Percentiles rank a stretch among this genome's conserved stretches.
phyloP scores from a whole-genome alignment of 495 filamentous ascomycete genomes.

The Thermochaetoides thermophila region DNA sequence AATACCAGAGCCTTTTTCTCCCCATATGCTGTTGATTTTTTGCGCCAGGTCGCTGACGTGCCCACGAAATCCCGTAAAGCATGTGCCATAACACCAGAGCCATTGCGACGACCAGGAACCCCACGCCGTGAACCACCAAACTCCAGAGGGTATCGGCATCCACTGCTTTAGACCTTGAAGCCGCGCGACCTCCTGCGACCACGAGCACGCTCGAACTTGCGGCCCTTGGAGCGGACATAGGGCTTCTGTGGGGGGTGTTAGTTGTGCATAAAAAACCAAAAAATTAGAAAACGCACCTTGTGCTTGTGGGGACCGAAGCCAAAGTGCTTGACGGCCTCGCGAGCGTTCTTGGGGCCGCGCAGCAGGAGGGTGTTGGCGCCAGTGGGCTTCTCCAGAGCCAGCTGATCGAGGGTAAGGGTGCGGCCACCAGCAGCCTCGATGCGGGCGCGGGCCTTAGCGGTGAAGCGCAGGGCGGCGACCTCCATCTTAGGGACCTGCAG shows the following conservation, averaged over 20 bases:
- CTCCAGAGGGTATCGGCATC: constrained; percentile 10
- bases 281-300: constrained; percentile 51
- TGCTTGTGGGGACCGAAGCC: constrained; percentile 91
- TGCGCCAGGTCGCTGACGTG: constrained; percentile 1
- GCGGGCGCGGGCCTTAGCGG: constrained; percentile 82
- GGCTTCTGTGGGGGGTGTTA: constrained; percentile 55
- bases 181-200: constrained; percentile 88
- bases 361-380: constrained; percentile 89
- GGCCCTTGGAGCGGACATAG: constrained; percentile 91
- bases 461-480: constrained; percentile 89
- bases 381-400: constrained; percentile 83
- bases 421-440: constrained; percentile 89
- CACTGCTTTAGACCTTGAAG: constrained; percentile 84
- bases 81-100: constrained; percentile 5
- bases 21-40: constrained; percentile 1
- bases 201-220: constrained; percentile 98
- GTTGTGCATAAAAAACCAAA: constrained; percentile 3
- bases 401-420: constrained; percentile 86
- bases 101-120: constrained; percentile 8
- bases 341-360: constrained; percentile 88
- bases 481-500: constrained; percentile 77
- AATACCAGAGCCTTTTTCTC: too few relatives aligned
- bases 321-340: constrained; percentile 98
- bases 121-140: constrained; percentile 5
- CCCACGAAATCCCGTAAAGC: constrained; percentile 4